phyloP scores from a whole-genome alignment of 208 protist genomes.

The Trypanosoma melophagium region DNA sequence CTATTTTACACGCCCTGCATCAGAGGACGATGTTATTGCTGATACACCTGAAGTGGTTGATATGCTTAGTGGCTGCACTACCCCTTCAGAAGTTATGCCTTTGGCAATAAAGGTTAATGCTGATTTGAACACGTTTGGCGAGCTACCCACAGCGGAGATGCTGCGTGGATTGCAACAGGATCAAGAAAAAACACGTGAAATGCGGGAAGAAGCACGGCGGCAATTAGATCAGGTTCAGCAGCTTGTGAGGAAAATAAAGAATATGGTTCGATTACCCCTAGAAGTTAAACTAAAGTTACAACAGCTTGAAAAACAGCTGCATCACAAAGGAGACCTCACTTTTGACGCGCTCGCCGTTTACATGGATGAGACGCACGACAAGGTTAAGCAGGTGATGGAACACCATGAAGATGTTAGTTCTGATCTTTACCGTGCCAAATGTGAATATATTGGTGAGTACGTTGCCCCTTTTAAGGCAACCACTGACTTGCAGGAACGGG shows the following conservation, averaged over 20 bases:
- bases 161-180: conserved; percentile 4
- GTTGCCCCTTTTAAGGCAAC: conserved; percentile 3
- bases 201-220: background rate
- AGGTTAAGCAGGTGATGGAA: conserved; percentile 1
- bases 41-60: conserved; percentile 41
- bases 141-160: conserved; percentile 14
- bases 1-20: conserved; percentile 41
- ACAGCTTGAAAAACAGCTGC: conserved; percentile 1
- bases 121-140: conserved; percentile 8
- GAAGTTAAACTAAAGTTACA: conserved; percentile 1
- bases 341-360: background rate
- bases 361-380: conserved; percentile 7
- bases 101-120: conserved; percentile 23
- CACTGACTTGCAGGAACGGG: background rate
- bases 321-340: conserved; percentile 1
- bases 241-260: conserved; percentile 9
- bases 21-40: conserved; percentile 37
- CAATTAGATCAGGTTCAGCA: conserved; percentile 3
- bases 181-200: background rate
- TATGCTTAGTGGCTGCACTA: background rate
- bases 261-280: conserved; percentile 3
- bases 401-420: background rate
- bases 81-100: background rate
- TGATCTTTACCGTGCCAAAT: conserved; percentile 11
- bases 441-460: conserved; percentile 17